phyloP scores from a whole-genome alignment of 73 alveolate genomes.

The Effrenium voratum region DNA sequence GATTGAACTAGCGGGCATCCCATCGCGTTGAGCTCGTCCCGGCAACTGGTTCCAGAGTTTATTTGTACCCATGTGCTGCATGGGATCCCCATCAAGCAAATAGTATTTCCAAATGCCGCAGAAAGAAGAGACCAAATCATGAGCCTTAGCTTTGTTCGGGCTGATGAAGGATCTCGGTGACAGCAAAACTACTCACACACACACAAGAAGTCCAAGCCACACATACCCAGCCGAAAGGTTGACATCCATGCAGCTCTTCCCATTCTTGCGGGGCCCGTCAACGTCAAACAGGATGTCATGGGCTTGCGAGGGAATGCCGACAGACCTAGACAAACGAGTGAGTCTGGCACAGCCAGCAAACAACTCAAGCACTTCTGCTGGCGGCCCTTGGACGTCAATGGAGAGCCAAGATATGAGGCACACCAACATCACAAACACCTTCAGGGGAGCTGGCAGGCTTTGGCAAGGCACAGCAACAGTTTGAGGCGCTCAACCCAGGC shows the following conservation, averaged over 20 bases:
- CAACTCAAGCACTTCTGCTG: background rate
- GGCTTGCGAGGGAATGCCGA: constrained; percentile 17
- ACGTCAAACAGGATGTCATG: background rate
- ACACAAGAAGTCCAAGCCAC: background rate
- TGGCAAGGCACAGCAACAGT: background rate
- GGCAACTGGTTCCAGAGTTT: background rate
- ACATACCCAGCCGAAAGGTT: background rate
- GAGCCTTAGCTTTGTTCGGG: background rate
- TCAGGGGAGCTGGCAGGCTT: background rate
- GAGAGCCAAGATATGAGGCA: background rate
- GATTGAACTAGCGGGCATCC: background rate
- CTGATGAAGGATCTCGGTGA: no score
- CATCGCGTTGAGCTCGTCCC: background rate
- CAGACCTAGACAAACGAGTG: background rate
- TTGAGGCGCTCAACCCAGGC: background rate
- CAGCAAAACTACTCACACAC: background rate
- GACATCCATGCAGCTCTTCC: background rate
- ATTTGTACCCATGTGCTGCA: background rate
- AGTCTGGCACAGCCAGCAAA: background rate
- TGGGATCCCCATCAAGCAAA: constrained; percentile 17
- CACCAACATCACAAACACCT: background rate
- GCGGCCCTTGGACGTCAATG: background rate
- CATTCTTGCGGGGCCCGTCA: background rate
- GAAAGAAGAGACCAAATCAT: background rate
- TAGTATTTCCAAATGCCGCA: background rate